phyloP scores from a whole-genome alignment of 495 filamentous ascomycete genomes.

The Xylaria scruposa region DNA sequence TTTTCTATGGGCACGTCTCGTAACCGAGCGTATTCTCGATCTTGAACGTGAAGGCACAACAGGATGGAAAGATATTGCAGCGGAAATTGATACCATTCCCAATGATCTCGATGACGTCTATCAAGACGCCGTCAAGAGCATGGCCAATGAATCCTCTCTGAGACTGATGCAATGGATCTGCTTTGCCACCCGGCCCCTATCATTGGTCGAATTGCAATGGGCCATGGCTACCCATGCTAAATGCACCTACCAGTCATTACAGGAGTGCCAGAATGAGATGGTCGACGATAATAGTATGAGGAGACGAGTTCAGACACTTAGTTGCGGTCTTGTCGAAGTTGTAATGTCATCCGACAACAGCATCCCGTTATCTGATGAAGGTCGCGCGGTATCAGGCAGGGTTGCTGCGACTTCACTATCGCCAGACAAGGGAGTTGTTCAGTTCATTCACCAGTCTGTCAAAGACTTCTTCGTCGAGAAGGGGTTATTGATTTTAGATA shows the following conservation, averaged over 20 bases:
- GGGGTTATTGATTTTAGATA: conserved; percentile 25
- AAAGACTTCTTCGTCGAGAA: conserved; percentile 46
- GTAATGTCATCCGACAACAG: background rate
- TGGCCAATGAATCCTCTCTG: background rate
- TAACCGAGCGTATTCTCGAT: background rate
- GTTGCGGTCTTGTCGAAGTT: conserved; percentile 2
- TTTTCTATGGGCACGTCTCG: background rate
- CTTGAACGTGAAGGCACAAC: background rate
- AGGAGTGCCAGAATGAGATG: background rate
- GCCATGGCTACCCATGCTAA: background rate
- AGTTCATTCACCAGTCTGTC: conserved; percentile 52
- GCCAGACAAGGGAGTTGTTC: conserved; percentile 36
- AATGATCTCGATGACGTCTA: background rate
- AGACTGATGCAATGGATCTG: conserved; percentile 16
- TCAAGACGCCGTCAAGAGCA: background rate
- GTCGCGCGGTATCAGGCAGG: too few relatives aligned
- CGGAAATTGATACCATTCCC: background rate
- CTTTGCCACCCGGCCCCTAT: conserved; percentile 34
- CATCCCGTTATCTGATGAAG: too few relatives aligned
- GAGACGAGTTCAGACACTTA: background rate
- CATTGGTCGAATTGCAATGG: conserved; percentile 8
- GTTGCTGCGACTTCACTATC: too few relatives aligned
- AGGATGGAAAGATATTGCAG: background rate
- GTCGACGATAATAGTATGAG: background rate
- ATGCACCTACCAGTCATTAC: background rate